A percentile compares a stretch with the other conserved stretches of the same genome.
These are phyloP conservation scores for Ceratocystis alfenasii DNA, from an alignment of 2,329 filamentous ascomycete genomes.

Conservation along the genomic window DNA sequence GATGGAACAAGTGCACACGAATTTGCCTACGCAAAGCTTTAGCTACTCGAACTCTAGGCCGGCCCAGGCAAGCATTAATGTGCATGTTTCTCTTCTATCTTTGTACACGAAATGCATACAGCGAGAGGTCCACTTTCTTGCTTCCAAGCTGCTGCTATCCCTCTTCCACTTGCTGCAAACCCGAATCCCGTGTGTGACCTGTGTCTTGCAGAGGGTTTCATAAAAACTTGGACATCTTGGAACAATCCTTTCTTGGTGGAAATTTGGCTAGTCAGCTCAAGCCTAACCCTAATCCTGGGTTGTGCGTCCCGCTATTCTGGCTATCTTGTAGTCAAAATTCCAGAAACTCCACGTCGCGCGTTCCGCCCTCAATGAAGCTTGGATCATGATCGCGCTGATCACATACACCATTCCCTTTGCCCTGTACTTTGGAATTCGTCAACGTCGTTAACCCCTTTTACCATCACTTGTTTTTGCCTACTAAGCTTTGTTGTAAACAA, in stretches of 20 bases:
- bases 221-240: too few relatives aligned
- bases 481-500: background rate
- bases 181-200: too few relatives aligned
- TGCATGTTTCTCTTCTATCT: too few relatives aligned
- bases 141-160: too few relatives aligned
- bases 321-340: background rate
- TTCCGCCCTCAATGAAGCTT: slow-evolving; percentile 2
- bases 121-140: too few relatives aligned
- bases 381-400: background rate
- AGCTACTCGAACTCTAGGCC: background rate
- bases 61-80: background rate
- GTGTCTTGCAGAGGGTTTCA: too few relatives aligned
- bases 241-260: too few relatives aligned
- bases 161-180: too few relatives aligned
- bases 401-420: background rate
- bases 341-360: slow-evolving; percentile 19
- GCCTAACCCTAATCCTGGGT: background rate
- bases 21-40: background rate
- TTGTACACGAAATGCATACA: too few relatives aligned
- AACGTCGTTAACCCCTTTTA: background rate
- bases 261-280: too few relatives aligned
- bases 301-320: background rate
- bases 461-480: slow-evolving; percentile 1
- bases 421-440: background rate
- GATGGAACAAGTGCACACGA: background rate